Percentiles rank a stretch among this genome's conserved stretches.
Conservation (phyloP, 768 basidiomycete species). For the Termitomyces sp. region DNA sequence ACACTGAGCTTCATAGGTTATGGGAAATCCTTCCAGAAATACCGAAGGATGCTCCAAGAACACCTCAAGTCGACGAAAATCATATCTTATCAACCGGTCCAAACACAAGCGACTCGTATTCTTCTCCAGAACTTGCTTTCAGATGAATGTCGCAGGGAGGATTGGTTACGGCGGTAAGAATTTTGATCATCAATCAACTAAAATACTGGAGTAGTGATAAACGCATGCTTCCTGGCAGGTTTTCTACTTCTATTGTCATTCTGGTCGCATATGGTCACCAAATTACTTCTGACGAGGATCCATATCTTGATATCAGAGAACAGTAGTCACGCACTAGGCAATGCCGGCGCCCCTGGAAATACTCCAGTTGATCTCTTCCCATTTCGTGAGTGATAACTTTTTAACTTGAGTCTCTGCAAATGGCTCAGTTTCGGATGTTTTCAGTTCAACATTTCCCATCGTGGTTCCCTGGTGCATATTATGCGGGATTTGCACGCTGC, state of each 20-base stretch:
- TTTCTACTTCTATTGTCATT: constrained; percentile 14
- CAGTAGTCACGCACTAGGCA: neutral
- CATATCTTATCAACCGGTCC: no score
- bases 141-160: no score
- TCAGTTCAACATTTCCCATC: constrained; percentile 29
- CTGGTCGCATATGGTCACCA: constrained; percentile 15
- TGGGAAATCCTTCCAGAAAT: constrained; percentile 3
- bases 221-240: constrained; percentile 2
- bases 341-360: constrained; percentile 10
- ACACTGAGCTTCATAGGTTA: neutral
- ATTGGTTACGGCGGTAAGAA: no score
- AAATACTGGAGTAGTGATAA: no score
- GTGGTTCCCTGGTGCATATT: constrained; percentile 32
- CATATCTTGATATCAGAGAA: constrained; percentile 12
- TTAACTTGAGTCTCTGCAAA: no score
- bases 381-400: constrained; percentile 8
- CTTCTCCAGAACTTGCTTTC: no score
- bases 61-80: no score
- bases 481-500: constrained; percentile 18
- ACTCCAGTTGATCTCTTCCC: constrained; percentile 17
- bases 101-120: no score
- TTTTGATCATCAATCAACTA: no score
- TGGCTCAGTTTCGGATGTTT: no score
- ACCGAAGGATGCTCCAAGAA: no score
- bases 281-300: constrained; percentile 5